Evolutionary conservation across 1,284 basidiomycete species (phyloP).

Genomic region (Trichosporon asahii): DNA sequence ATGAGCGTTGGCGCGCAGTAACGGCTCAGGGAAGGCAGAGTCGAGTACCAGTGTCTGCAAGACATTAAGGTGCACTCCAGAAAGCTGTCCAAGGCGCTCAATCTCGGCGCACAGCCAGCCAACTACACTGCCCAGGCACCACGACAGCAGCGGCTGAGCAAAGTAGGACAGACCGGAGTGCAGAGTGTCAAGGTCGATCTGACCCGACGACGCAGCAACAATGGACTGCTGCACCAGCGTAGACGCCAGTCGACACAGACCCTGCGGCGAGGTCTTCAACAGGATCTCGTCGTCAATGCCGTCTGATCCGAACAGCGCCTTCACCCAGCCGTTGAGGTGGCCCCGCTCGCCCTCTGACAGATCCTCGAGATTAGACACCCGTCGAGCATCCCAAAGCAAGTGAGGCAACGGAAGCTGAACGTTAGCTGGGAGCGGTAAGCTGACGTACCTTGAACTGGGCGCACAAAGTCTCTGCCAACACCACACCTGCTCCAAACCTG

Average conservation of each 20-base stretch:
- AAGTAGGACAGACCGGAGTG: conserved; percentile 56
- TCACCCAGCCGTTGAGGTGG: conserved; percentile 48
- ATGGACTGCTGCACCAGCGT: conserved; percentile 56
- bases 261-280: conserved; percentile 51
- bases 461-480: conserved; percentile 43
- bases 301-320: conserved; percentile 49
- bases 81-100: conserved; percentile 42
- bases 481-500: conserved; percentile 48
- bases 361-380: conserved; percentile 36
- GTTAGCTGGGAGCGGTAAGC: conserved; percentile 12
- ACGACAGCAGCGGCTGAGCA: conserved; percentile 55
- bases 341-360: conserved; percentile 42
- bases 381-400: conserved; percentile 36
- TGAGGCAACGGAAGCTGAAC: conserved; percentile 32
- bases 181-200: conserved; percentile 56
- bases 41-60: conserved; percentile 44
- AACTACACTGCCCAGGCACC: conserved; percentile 55
- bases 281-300: conserved; percentile 52
- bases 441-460: conserved; percentile 36
- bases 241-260: conserved; percentile 52
- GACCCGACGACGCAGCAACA: conserved; percentile 49
- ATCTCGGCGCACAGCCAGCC: conserved; percentile 50
- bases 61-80: conserved; percentile 46
- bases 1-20: conserved; percentile 35
- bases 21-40: conserved; percentile 38